These are phyloP conservation scores for Aegilops umbellulata DNA, from an alignment of 176 grass and related monocot species.

Conservation along the genomic window DNA sequence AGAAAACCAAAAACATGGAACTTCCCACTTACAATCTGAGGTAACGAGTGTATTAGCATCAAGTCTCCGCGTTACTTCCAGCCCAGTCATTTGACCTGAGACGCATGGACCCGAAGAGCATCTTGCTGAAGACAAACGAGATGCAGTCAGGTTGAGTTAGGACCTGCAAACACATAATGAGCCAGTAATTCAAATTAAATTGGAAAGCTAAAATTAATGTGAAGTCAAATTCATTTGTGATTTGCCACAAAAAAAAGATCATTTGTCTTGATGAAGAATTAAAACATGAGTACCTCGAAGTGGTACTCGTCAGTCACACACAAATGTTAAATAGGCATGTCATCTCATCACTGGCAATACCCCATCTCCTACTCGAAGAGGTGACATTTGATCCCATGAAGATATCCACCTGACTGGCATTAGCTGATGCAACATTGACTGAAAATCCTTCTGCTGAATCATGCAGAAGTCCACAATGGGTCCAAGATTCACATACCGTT, in stretches of 20 bases:
- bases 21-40: too few species aligned
- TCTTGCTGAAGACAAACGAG: too few species aligned
- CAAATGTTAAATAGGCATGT: neutral
- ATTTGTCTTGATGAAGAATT: neutral
- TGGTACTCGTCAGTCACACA: neutral
- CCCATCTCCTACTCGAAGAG: neutral
- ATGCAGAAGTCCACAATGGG: neutral
- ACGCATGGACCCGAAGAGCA: too few species aligned
- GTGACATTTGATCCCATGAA: neutral
- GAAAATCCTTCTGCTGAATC: constrained; percentile 63
- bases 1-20: too few species aligned
- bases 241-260: too few species aligned
- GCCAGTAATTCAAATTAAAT: neutral
- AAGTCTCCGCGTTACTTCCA: too few species aligned
- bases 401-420: constrained; percentile 70
- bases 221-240: too few species aligned
- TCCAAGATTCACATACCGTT: too few species aligned
- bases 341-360: neutral
- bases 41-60: too few species aligned
- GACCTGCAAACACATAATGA: too few species aligned
- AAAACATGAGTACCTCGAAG: neutral
- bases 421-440: constrained; percentile 97
- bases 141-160: too few species aligned
- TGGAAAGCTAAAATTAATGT: neutral
- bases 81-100: too few species aligned